A percentile compares a stretch with the other conserved stretches of the same genome.
These are phyloP conservation scores for Phytophthora multivora DNA, from an alignment of 352 stramenopile species.

Conservation along the genomic window DNA sequence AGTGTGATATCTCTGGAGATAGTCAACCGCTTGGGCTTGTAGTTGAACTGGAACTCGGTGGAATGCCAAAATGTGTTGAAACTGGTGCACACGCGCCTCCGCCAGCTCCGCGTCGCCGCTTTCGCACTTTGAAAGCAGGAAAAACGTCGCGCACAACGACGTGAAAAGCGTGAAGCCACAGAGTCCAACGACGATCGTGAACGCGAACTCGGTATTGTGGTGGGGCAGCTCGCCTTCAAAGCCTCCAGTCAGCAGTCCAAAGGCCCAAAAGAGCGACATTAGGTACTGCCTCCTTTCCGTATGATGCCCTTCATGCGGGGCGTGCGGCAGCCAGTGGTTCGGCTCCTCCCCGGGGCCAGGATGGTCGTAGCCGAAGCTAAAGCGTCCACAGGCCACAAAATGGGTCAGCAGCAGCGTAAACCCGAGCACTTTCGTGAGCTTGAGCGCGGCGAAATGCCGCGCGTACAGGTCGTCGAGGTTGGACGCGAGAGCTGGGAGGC, in stretches of 20 bases:
- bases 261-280: slow-evolving; percentile 70
- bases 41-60: slow-evolving; percentile 59
- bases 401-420: slow-evolving; percentile 57
- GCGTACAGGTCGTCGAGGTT: slow-evolving; percentile 74
- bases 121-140: slow-evolving; percentile 78
- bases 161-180: slow-evolving; percentile 74
- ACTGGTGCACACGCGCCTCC: slow-evolving; percentile 69
- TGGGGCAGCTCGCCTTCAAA: slow-evolving; percentile 70
- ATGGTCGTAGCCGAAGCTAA: slow-evolving; percentile 52
- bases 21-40: slow-evolving; percentile 61
- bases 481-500: slow-evolving; percentile 53
- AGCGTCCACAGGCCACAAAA: slow-evolving; percentile 57
- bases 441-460: slow-evolving; percentile 59
- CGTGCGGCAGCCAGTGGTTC: slow-evolving; percentile 57
- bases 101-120: slow-evolving; percentile 52
- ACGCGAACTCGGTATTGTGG: slow-evolving; percentile 54
- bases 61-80: slow-evolving; percentile 70
- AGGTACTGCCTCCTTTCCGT: slow-evolving; percentile 41
- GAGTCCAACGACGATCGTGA: slow-evolving; percentile 60
- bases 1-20: slow-evolving; percentile 71
- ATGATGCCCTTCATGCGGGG: slow-evolving; percentile 15
- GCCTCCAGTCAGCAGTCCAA: slow-evolving; percentile 58
- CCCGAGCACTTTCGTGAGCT: slow-evolving; percentile 60
- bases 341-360: slow-evolving; percentile 19
- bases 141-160: slow-evolving; percentile 74